These are phyloP conservation scores for Ajuga chamaepitys DNA, from an alignment of 257 asterid species.

Conservation along the genomic window DNA sequence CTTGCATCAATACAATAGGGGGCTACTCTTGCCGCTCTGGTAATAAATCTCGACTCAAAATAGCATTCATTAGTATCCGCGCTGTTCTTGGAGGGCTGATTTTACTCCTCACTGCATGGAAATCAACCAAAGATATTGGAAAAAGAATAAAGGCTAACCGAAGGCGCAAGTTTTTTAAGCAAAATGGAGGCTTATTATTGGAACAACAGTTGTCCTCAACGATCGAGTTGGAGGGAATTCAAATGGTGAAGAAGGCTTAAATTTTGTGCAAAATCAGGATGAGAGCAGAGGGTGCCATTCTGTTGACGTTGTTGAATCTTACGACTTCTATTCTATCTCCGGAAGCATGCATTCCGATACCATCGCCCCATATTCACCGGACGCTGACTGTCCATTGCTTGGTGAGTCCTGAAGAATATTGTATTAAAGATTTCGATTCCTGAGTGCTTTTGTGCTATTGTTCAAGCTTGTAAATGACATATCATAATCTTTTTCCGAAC, in stretches of 20 bases:
- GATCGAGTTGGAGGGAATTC: conserved; percentile 23
- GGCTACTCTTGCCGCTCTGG: background rate
- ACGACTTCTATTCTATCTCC: conserved; percentile 3
- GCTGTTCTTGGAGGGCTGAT: conserved; percentile 3
- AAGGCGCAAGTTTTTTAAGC: conserved; percentile 13
- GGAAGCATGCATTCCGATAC: conserved; percentile 10
- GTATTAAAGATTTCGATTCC: too few species aligned
- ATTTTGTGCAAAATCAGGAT: background rate
- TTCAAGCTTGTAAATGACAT: too few species aligned
- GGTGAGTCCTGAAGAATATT: background rate
- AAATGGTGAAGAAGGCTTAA: background rate
- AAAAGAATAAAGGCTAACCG: conserved; percentile 8
- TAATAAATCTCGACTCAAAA: background rate
- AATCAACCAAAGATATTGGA: background rate
- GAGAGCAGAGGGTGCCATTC: background rate
- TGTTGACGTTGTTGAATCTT: background rate
- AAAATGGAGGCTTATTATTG: conserved; percentile 31
- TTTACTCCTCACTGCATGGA: conserved; percentile 4
- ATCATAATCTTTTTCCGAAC: too few species aligned
- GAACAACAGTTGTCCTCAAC: conserved; percentile 22
- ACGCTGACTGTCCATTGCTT: background rate
- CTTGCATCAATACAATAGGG: background rate
- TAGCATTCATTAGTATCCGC: background rate
- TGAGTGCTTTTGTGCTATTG: too few species aligned
- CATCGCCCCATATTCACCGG: background rate